A percentile compares a stretch with the other conserved stretches of the same genome.
These are phyloP conservation scores for Cucurbita pepo DNA, from an alignment of 306 rosid genomes.

Conservation along the genomic window DNA sequence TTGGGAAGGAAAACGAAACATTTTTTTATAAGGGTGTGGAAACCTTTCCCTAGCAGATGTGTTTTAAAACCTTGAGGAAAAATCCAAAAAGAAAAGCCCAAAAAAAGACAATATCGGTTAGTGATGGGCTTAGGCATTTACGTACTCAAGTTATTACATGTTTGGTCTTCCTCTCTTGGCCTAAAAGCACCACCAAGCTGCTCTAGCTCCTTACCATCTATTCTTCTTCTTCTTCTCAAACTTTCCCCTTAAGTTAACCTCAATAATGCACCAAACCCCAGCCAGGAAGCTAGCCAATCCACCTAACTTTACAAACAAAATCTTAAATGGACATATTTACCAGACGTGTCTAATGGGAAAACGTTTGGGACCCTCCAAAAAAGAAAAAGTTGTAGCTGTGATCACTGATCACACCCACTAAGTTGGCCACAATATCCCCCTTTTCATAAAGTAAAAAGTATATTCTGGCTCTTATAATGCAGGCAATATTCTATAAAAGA, in stretches of 20 bases:
- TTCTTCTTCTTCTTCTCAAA: not conserved
- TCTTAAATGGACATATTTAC: not conserved
- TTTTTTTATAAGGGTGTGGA: no score
- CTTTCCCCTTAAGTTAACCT: not conserved
- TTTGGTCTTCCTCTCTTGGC: no score
- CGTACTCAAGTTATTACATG: no score
- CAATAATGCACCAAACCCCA: not conserved
- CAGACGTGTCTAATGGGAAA: not conserved
- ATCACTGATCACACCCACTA: not conserved
- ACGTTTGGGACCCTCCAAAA: not conserved
- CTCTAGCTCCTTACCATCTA: not conserved
- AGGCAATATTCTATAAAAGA: slow-evolving; percentile 2
- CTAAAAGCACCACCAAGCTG: not conserved
- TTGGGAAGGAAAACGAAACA: no score
- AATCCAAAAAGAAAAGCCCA: no score
- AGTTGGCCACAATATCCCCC: not conserved
- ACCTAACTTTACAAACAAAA: not conserved
- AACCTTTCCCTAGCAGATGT: no score
- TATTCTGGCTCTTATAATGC: not conserved
- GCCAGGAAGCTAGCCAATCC: not conserved
- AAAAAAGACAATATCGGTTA: no score
- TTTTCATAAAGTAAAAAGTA: not conserved
- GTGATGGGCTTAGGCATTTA: no score
- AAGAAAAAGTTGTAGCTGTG: not conserved
- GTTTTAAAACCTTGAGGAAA: no score